phyloP scores from a whole-genome alignment of 73 alveolate species.

The Tetrahymena borealis region DNA sequence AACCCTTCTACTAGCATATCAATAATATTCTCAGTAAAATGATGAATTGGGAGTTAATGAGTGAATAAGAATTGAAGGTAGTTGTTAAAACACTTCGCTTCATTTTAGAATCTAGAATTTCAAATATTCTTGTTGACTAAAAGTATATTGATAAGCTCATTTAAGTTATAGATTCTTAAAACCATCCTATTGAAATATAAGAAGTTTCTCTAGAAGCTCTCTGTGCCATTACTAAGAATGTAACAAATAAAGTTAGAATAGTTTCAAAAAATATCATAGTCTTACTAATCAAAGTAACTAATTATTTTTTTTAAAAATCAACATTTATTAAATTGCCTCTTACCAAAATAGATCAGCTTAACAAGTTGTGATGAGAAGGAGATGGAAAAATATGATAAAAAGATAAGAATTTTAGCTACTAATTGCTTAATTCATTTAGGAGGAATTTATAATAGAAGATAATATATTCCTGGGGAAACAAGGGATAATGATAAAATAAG shows the following conservation, averaged over 20 bases:
- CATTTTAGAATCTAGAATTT: background rate
- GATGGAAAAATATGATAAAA: background rate
- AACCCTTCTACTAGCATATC: background rate
- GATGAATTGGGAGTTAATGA: background rate
- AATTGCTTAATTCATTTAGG: background rate
- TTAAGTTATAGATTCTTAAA: background rate
- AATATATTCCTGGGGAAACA: background rate
- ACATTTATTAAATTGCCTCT: too few relatives aligned
- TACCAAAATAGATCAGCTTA: background rate
- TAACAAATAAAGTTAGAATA: background rate
- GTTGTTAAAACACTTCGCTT: background rate
- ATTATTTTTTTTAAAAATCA: too few relatives aligned
- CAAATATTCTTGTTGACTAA: background rate
- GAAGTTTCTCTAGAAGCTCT: background rate
- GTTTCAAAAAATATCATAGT: background rate
- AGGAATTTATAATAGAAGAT: background rate
- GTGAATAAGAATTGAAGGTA: background rate
- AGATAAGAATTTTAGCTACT: background rate
- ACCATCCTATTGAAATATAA: background rate
- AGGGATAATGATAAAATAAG: background rate
- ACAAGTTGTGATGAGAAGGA: background rate
- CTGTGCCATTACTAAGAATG: background rate
- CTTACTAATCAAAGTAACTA: background rate
- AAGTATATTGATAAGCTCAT: background rate
- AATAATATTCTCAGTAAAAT: background rate